These are phyloP conservation scores for Panicum miliaceum DNA, from an alignment of 176 grass and related monocot species.

Conservation along the genomic window DNA sequence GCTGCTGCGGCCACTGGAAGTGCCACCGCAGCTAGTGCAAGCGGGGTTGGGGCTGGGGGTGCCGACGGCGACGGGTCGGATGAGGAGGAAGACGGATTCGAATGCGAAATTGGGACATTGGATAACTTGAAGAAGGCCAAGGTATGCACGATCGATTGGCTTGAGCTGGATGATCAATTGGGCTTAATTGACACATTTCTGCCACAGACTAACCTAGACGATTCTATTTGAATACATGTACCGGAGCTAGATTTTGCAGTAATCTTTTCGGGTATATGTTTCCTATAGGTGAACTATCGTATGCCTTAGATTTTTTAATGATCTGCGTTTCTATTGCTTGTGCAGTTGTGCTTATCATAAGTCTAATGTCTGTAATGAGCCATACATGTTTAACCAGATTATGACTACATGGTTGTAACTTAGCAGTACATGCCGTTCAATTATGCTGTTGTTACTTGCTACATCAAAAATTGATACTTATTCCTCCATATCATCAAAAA, in stretches of 20 bases:
- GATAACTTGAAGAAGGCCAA: slow-evolving; percentile 55
- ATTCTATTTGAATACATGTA: background rate
- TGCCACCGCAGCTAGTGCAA: slow-evolving; percentile 7
- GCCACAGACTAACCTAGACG: background rate
- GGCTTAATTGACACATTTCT: background rate
- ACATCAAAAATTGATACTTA: background rate
- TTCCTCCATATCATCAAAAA: background rate
- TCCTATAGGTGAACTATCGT: background rate
- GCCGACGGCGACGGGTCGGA: slow-evolving; percentile 42
- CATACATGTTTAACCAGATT: background rate
- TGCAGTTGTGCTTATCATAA: background rate
- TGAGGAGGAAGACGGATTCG: slow-evolving; percentile 65
- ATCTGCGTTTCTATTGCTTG: background rate
- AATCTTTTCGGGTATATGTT: background rate
- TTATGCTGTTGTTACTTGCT: background rate
- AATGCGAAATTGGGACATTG: slow-evolving; percentile 48
- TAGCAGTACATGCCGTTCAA: background rate
- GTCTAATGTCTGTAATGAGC: background rate
- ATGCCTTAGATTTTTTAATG: background rate
- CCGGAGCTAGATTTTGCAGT: background rate
- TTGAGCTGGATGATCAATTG: background rate
- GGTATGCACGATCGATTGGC: slow-evolving; percentile 36
- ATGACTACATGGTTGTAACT: background rate
- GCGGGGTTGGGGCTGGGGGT: background rate
- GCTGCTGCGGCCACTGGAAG: slow-evolving; percentile 47